These are phyloP conservation scores for Pseudotsuga menziesii DNA, from an alignment of 75 land plant species.

Conservation along the genomic window DNA sequence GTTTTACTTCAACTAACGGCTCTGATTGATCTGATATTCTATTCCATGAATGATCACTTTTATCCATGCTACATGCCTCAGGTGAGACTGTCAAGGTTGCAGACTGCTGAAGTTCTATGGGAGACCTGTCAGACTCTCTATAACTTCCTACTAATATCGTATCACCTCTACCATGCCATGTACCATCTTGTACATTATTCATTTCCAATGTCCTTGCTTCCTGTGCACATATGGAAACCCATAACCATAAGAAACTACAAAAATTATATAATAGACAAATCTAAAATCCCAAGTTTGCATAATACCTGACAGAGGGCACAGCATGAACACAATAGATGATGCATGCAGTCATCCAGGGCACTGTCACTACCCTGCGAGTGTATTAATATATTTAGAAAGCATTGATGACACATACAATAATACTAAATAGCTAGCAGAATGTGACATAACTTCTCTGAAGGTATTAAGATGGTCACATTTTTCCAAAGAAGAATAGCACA, in stretches of 20 bases:
- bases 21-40: conserved; percentile 13
- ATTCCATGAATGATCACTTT: conserved; percentile 20
- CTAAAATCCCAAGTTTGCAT: not conserved
- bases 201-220: conserved; percentile 84
- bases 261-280: not conserved
- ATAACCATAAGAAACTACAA: not conserved
- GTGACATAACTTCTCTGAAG: too few species aligned
- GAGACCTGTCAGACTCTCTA: conserved; percentile 24
- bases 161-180: conserved; percentile 91
- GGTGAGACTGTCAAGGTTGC: conserved; percentile 22
- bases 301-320: conserved; percentile 80
- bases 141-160: conserved; percentile 68
- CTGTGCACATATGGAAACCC: conserved; percentile 22
- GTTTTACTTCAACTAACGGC: conserved; percentile 19
- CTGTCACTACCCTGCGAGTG: conserved; percentile 61
- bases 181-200: conserved; percentile 83
- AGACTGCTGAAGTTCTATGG: conserved; percentile 23
- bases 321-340: conserved; percentile 74
- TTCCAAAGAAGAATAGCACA: not conserved
- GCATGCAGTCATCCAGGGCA: conserved; percentile 63
- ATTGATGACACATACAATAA: not conserved
- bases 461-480: too few species aligned
- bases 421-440: too few species aligned
- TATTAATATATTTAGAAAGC: not conserved
- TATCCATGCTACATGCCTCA: conserved; percentile 19